These are phyloP conservation scores for Venturiaceae sp. DNA, from an alignment of 2,329 filamentous ascomycete genomes.

Conservation along the genomic window DNA sequence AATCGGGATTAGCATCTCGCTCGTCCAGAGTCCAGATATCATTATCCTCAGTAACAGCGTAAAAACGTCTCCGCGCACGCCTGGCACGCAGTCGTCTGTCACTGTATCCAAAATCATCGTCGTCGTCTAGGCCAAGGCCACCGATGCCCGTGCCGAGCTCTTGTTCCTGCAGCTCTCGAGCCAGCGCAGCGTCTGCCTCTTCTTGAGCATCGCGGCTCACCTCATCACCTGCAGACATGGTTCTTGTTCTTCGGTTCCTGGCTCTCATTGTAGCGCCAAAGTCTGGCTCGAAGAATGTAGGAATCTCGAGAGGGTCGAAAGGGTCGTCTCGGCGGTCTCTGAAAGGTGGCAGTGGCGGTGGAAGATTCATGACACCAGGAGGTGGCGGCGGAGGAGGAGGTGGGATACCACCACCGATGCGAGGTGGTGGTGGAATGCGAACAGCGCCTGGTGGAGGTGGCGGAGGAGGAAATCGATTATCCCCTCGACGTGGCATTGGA, in stretches of 20 bases:
- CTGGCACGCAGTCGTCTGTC: background rate
- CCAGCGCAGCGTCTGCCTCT: conserved; percentile 38
- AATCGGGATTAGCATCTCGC: background rate
- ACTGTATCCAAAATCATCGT: background rate
- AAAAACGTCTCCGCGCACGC: background rate
- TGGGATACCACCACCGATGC: background rate
- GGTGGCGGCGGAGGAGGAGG: conserved; percentile 1
- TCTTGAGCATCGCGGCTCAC: conserved; percentile 31
- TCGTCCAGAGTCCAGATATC: background rate
- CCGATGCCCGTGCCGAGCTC: background rate
- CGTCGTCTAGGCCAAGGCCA: background rate
- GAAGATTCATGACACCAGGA: conserved; percentile 10
- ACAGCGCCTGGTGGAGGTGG: no score
- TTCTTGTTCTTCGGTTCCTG: background rate
- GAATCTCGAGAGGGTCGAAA: background rate
- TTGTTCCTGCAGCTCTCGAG: conserved; percentile 41
- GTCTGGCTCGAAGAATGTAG: background rate
- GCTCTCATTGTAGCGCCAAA: background rate
- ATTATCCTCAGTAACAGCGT: background rate
- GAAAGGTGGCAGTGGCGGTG: background rate
- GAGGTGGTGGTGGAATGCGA: no score
- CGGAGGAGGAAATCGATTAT: background rate
- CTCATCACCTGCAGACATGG: conserved; percentile 10
- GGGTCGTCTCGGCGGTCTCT: background rate
- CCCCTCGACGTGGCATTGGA: background rate